Base-by-base conservation (phyloP, 1,284 basidiomycete genomes). In the Moniliophthora roreri region DNA sequence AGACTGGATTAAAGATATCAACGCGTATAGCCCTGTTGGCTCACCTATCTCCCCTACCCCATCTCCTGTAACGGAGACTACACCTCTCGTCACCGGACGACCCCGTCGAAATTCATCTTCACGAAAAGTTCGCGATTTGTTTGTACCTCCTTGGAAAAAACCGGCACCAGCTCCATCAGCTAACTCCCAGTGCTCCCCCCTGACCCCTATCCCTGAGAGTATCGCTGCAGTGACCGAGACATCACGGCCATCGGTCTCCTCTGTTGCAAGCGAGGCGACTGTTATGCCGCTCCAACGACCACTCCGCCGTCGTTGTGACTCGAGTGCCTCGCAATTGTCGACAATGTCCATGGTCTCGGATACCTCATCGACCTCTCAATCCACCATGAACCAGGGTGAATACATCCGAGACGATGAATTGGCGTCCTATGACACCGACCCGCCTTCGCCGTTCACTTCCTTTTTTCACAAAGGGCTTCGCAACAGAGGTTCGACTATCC, bases 401-500 rank as follows among this genome's bases (percentile, higher is more conserved):
- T 28, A n/a, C n/a, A 3, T 21, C 13, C 24, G 28, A 28, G 24
- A 32, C 24, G 18, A 15, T 8, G 13, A 13, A 15, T 46, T 32
- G 13, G n/a, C 44, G 8, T 10, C 24, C 23, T 20, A 15, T 13
- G 44, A 26, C 16, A 13, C n/a, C 4, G 21, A 13, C 13, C 9
- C 24, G 16, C 44, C 15, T 32, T 28, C 44, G 24, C 44, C 13
- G 4, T 26, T 13, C 24, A n/a, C 24, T n/a, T 18, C 10, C 44
- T 28, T 13, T 7, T 28, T 32, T 11, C 44, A 46, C 23, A 16
- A 9, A 6, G 24, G 24, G 13, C 23, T 18, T 13, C 24, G 24
- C 15, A 46, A 15, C 44, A 46, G 28, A 32, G 24, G 44, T 7
- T 46, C 44, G 26, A 46, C 44, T 28, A 46, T 46, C 24, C 44